Conservation (phyloP, 2,329 filamentous ascomycete species). For the Fusarium stilboides region DNA sequence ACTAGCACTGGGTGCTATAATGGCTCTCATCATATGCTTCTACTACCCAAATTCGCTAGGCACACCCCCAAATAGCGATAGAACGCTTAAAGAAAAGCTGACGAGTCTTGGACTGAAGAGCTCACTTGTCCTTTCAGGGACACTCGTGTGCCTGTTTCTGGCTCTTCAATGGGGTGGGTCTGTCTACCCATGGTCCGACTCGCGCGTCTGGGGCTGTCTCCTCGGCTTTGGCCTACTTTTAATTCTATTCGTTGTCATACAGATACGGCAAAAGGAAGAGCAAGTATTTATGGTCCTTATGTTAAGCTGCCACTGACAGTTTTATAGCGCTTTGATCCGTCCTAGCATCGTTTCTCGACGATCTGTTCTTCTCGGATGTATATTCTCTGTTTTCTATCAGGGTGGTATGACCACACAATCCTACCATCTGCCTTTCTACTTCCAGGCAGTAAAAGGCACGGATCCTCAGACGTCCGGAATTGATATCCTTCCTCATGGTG, state of each 20-base stretch:
- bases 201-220: constrained; percentile 44
- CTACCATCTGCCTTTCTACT: constrained; percentile 44
- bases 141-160: constrained; percentile 36
- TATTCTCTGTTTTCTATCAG: constrained; percentile 41
- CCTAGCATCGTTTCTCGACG: constrained; percentile 34
- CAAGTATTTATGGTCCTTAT: neutral
- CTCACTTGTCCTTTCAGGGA: constrained; percentile 25
- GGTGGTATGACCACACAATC: constrained; percentile 43
- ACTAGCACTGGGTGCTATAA: constrained; percentile 32
- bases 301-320: neutral
- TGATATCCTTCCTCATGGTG: constrained; percentile 37
- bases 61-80: neutral
- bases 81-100: constrained; percentile 17
- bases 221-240: constrained; percentile 40
- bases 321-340: constrained; percentile 33
- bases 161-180: constrained; percentile 48
- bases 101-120: constrained; percentile 31
- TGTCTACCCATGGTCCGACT: constrained; percentile 43
- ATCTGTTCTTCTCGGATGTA: constrained; percentile 33
- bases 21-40: constrained; percentile 13
- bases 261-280: constrained; percentile 36
- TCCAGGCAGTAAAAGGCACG: constrained; percentile 44
- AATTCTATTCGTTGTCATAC: constrained; percentile 24
- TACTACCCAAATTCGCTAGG: constrained; percentile 36
- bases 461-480: constrained; percentile 37